Conservation (phyloP, 108 stramenopile species). For the Fragilaria crotonensis region DNA sequence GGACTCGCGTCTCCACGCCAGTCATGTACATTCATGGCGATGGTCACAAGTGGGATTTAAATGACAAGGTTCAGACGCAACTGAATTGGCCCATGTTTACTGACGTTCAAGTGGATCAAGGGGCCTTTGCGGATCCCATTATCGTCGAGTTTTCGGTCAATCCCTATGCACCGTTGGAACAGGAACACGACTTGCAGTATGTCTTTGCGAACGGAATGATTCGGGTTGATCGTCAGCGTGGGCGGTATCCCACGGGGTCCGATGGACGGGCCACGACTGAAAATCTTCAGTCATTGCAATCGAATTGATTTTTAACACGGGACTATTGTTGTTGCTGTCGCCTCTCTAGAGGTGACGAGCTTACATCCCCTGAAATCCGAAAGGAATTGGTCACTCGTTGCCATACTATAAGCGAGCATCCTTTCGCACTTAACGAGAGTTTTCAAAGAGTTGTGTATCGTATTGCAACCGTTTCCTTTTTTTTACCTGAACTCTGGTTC, state of each 20-base stretch:
- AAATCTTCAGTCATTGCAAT: no score
- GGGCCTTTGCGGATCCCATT: conserved; percentile 15
- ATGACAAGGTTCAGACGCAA: conserved; percentile 14
- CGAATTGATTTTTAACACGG: no score
- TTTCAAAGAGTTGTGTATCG: no score
- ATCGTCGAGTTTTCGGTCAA: conserved; percentile 16
- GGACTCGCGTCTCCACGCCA: conserved; percentile 5
- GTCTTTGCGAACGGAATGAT: conserved; percentile 16
- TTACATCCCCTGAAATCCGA: no score
- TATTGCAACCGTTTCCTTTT: no score
- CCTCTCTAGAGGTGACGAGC: no score
- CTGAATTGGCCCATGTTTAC: conserved; percentile 10
- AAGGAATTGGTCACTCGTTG: no score
- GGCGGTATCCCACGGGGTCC: conserved; percentile 1
- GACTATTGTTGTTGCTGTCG: no score
- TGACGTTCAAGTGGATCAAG: conserved; percentile 23
- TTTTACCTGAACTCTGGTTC: no score
- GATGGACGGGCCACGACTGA: no score
- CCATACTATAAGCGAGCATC: no score
- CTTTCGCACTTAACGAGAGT: no score
- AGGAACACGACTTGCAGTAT: conserved; percentile 5
- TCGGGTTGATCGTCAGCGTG: conserved; percentile 20
- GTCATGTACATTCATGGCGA: conserved; percentile 27
- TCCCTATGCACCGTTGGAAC: conserved; percentile 1
- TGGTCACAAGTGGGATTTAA: conserved; percentile 26